Evolutionary conservation across 257 asterid genomes (phyloP).

Genomic region (Coffea eugenioides): DNA sequence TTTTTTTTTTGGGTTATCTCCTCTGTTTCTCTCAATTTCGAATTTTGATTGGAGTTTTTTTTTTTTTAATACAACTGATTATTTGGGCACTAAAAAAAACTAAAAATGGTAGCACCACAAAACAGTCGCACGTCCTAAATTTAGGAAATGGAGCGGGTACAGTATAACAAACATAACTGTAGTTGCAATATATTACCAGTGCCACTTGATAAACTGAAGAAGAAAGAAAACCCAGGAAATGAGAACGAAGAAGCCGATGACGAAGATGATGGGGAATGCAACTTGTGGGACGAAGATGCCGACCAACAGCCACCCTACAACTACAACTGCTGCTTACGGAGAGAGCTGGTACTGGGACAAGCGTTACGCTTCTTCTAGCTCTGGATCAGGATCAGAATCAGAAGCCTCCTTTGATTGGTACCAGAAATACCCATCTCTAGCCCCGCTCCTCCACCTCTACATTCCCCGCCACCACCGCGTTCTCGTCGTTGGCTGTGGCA

Average conservation of each 20-base stretch:
- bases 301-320: constrained; percentile 22
- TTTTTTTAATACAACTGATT: too few species aligned
- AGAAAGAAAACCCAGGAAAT: too few species aligned
- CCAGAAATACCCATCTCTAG: constrained; percentile 60
- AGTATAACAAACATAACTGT: too few species aligned
- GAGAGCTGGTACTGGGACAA: constrained; percentile 83
- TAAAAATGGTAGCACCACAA: too few species aligned
- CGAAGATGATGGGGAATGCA: constrained; percentile 4
- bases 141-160: too few species aligned
- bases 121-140: too few species aligned
- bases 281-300: neutral
- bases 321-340: constrained; percentile 54
- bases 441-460: constrained; percentile 68
- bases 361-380: constrained; percentile 36
- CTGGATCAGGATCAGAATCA: neutral
- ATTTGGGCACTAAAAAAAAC: too few species aligned
- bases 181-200: too few species aligned
- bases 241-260: neutral
- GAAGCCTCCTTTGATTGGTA: constrained; percentile 66
- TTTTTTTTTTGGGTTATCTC: too few species aligned
- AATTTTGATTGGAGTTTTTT: too few species aligned
- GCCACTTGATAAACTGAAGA: too few species aligned
- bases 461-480: constrained; percentile 46
- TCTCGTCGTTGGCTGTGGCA: constrained; percentile 74
- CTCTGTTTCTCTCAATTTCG: too few species aligned